Evolutionary conservation across 192 early-diverging fungal genomes (phyloP), one percentile per base, ranked within the genome.

Genomic region (Umbelopsis ramanniana): DNA sequence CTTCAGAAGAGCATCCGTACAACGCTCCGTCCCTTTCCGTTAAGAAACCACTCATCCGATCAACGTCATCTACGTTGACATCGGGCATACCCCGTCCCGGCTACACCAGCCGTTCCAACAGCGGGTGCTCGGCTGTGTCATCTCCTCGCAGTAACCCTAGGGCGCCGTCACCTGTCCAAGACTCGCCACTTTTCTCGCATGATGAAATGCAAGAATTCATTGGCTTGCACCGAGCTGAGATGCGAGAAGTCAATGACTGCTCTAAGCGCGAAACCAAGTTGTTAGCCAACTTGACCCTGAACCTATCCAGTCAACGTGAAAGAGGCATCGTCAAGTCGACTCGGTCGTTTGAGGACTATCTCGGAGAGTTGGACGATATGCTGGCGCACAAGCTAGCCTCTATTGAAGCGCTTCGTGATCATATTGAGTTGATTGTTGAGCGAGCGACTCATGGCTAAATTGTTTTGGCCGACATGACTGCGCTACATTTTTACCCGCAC

Each of bases 191-290:
- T 45, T 76, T 76, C 52, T 60, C 63, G 6, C 71, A 71, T 53
- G 76, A 74, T 4, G 77, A 84, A 15, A 89, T 93, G 74, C 82
- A 90, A 11, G 74, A 82, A 23, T 88, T 93, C 80, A 82, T 90
- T 10, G 84, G 76, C 6, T 83, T 85, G 67, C 91, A 93, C 52
- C 86, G 90, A 11, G 79, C 84, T 9, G 85, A 93, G 71, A 85
- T 93, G 46, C 84, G 88, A 15, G 83, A 85, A 37, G 84, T 79
- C 0, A 86, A 84, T 8, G 91, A 93, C 54, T 81, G 83, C 37
- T 89, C 86, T 33, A 90, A 89, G 43, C 74, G 82, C 67, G 91
- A 93, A 76, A 89, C 88, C 7, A 86, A 92, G 67, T 55, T 86
- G 11, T 72, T 87, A 19, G 87, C 87, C 46, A 88, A 87, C 72